Base-by-base conservation (phyloP, 164 flowering plant species). In the Houttuynia cordata region DNA sequence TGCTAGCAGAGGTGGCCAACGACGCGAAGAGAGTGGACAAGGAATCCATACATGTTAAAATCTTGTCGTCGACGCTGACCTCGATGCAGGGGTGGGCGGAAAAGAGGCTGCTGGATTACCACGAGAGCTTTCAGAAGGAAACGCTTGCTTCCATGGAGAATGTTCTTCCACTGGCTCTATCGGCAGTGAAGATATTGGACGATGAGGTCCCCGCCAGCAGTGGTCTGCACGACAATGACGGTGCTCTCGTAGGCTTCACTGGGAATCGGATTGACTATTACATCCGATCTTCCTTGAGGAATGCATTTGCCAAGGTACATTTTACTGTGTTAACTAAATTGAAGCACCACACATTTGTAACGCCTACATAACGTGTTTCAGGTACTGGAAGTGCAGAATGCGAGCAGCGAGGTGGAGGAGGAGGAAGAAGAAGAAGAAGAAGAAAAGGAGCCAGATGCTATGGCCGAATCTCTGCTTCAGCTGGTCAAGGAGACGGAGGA, bases 11-110 rank as follows among this genome's bases (percentile, higher is more conserved):
- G 61, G 82, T 90, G 19, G 79, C 87, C 0, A 75, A 62, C 22
- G 96, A 93, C 65, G 82, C 83, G 7, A 86, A 75, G 76, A 83
- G 63, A 59, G 58, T 65, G 0, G 91, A 85, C 18, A 59, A 79
- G 14, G 96, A 84, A 14, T 70, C 65, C 18, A 4, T 60, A 0
- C 80, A 82, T 56, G 67, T 72, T n/a, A 83, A 76, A 75, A 65
- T 85, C 20, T 62, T 87, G 75, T 73, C 83, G 0, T 58, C 79
- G 8, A 79, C 73, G 15, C 42, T 87, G 78, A 45, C 67, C 8
- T 77, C 89, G 2, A 84, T 91, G 70, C 86, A 76, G 30, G 69
- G 60, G 15, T 94, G 99, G 99, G 71, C 85, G 0, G 93, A 94
- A 75, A 75, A 74, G 70, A 80, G 77, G 64, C 60, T 91, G 73